phyloP scores from a whole-genome alignment of 2,329 filamentous ascomycete species.

The Tympanopsis confertula region DNA sequence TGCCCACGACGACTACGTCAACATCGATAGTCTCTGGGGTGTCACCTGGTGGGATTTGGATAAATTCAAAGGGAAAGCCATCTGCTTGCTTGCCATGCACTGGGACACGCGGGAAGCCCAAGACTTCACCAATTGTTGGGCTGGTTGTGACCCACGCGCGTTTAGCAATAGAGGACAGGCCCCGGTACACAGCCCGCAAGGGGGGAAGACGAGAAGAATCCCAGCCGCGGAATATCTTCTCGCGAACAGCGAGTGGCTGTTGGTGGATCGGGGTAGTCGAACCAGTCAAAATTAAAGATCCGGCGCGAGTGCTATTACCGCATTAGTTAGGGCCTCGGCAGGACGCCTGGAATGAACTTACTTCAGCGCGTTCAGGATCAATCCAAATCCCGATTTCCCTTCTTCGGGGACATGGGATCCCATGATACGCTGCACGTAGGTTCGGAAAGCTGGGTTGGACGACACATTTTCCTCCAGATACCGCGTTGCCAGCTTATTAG shows the following conservation, averaged over 20 bases:
- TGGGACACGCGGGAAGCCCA: conserved; percentile 42
- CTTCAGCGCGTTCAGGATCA: neutral
- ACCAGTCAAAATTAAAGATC: conserved; percentile 44
- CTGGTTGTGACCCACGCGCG: conserved; percentile 39
- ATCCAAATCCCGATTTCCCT: neutral
- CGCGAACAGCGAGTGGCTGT: conserved; percentile 39
- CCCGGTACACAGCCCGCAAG: conserved; percentile 34
- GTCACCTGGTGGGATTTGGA: conserved; percentile 40
- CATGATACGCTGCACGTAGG: conserved; percentile 32
- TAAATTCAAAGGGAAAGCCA: conserved; percentile 40
- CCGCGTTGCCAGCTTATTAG: conserved; percentile 21
- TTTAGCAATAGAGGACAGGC: conserved; percentile 33
- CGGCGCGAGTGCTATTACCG: conserved; percentile 30
- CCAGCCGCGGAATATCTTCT: conserved; percentile 40
- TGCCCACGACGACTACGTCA: conserved; percentile 52
- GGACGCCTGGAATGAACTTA: neutral
- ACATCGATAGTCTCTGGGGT: conserved; percentile 28
- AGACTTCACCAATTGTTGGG: conserved; percentile 31
- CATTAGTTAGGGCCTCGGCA: conserved; percentile 2
- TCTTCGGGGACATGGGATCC: conserved; percentile 10
- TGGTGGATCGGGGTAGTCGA: conserved; percentile 38
- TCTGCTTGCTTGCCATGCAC: conserved; percentile 35
- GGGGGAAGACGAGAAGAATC: conserved; percentile 35
- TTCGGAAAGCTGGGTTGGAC: conserved; percentile 33
- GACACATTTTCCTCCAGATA: conserved; percentile 35